Conservation (phyloP, 495 filamentous ascomycete genomes). For the Podospora pseudoanserina region DNA sequence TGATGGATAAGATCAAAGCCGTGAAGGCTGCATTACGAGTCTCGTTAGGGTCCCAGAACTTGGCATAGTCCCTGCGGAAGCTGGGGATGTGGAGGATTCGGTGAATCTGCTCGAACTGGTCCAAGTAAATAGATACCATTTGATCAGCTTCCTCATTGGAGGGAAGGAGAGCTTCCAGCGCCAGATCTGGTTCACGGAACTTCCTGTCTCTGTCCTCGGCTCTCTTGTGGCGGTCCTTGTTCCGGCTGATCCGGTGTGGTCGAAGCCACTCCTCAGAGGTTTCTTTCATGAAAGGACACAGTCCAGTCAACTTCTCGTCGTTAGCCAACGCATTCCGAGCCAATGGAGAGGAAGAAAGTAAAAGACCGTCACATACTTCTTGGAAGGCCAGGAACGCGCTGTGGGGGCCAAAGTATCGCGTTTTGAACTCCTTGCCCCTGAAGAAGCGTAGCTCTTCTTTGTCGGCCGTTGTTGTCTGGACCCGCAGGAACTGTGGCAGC, state of each 20-base stretch:
- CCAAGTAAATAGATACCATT: constrained; percentile 41
- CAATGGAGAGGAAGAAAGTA: background rate
- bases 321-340: background rate
- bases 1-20: constrained; percentile 42
- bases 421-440: constrained; percentile 43
- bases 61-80: constrained; percentile 42
- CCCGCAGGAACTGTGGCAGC: constrained; percentile 26
- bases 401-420: constrained; percentile 47
- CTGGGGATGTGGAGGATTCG: constrained; percentile 46
- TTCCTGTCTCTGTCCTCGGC: constrained; percentile 34
- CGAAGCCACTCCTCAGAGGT: constrained; percentile 43
- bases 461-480: constrained; percentile 28
- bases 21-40: constrained; percentile 45
- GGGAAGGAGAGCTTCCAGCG: constrained; percentile 41
- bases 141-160: constrained; percentile 36
- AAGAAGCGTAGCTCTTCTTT: constrained; percentile 38
- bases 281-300: constrained; percentile 46
- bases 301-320: constrained; percentile 37
- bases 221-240: constrained; percentile 36
- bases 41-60: constrained; percentile 42
- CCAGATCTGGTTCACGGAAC: constrained; percentile 29
- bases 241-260: constrained; percentile 34
- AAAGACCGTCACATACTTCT: constrained; percentile 26
- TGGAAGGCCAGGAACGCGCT: constrained; percentile 44
- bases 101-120: constrained; percentile 46